Base-by-base conservation (phyloP, 2,329 filamentous ascomycete genomes). In the Calonectria crousiana region DNA sequence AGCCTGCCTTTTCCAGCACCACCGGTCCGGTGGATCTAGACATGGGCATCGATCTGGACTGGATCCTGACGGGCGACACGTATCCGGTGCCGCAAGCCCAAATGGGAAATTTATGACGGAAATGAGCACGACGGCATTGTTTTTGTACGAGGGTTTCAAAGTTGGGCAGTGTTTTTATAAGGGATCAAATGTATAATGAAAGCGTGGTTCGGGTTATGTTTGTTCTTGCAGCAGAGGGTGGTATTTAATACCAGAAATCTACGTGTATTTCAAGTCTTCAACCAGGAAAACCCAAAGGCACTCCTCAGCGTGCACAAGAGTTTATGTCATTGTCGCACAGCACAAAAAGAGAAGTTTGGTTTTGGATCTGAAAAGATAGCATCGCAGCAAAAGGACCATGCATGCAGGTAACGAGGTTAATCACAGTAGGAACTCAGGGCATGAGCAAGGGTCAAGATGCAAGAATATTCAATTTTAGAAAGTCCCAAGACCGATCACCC, bases 1-100 rank as follows among this genome's bases (percentile, higher is more conserved):
- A 72, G 23, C 68, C 73, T 6, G 68, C 68, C 2, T 60, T 76
- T 18, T 34, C 69, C 8, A 71, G 51, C 5, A 49, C 52, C 2
- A 76, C 71, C 23, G 73, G 68, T 1, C 71, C 73, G 4, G 73
- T 68, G 9, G 76, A 77, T 28, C 72, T 77, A 14, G 73, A 76
- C 16, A 74, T 77, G 58, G 75, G 73, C 4, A 69, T 75, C 26
- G 76, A 78, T 23, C 32, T 78, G 28, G 76, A 78, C 34, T 78
- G 76, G 76, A 78, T 78, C 58, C 74, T 77, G 36, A 72, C 76
- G 2, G 76, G 62, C n/a, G 76, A 77, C n/a, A 38, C 47, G 41
- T 76, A 76, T 66, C 28, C 69, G 5, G 23, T 73, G 8, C 58
- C 74, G 32, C 47, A 71, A 32, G 67, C 18, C 26, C 18, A 65